These are phyloP conservation scores for Epichloe hybrida DNA, from an alignment of 2,329 filamentous ascomycete species.

Conservation along the genomic window DNA sequence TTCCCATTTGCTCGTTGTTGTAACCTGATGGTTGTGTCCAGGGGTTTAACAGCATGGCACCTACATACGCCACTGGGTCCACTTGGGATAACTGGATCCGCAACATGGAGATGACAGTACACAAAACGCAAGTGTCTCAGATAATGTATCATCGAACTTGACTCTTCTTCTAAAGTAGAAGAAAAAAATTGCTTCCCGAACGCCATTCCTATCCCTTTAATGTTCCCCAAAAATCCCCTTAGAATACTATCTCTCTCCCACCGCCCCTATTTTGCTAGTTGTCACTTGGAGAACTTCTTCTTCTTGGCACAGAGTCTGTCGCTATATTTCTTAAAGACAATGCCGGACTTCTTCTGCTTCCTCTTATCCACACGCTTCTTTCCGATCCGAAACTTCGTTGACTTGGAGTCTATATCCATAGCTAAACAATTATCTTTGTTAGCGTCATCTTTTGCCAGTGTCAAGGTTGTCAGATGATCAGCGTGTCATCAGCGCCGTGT, in stretches of 20 bases:
- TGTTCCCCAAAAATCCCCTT: neutral
- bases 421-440: constrained; percentile 13
- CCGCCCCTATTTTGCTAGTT: neutral
- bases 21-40: neutral
- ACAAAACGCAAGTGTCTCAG: neutral
- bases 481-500: constrained; percentile 13
- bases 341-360: constrained; percentile 39
- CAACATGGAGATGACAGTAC: neutral
- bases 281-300: constrained; percentile 17
- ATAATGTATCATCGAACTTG: neutral
- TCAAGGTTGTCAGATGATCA: neutral
- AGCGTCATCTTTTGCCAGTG: constrained; percentile 2
- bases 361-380: constrained; percentile 46
- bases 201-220: neutral
- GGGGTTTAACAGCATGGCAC: neutral
- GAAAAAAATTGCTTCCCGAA: neutral
- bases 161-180: neutral
- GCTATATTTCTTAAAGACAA: constrained; percentile 47
- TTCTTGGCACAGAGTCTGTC: constrained; percentile 34
- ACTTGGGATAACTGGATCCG: neutral
- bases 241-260: neutral
- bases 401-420: constrained; percentile 46
- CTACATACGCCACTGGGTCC: neutral
- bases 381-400: constrained; percentile 22
- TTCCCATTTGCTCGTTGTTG: neutral